These are phyloP conservation scores for Aureobasidium uvarum DNA, from an alignment of 2,329 filamentous ascomycete genomes.

Conservation along the genomic window DNA sequence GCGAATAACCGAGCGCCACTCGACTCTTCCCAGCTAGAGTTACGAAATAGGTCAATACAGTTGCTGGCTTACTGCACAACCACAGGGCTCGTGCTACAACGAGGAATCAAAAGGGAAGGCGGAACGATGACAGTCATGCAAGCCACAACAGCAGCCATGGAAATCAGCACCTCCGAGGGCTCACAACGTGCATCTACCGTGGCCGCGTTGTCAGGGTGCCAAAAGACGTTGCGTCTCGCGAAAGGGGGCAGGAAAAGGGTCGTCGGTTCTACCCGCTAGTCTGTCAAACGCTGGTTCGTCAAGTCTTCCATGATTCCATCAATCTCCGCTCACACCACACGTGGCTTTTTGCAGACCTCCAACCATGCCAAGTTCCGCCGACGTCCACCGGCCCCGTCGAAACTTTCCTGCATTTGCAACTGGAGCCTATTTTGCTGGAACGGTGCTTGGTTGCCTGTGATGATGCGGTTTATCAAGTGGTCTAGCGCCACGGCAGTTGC, in stretches of 20 bases:
- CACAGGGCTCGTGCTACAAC: conserved; percentile 1
- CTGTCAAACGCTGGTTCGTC: conserved; percentile 1
- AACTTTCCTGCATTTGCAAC: not conserved
- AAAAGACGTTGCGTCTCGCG: not conserved
- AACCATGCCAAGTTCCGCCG: conserved; percentile 5
- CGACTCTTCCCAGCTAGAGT: not conserved
- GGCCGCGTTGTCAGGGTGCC: not conserved
- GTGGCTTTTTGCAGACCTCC: not conserved
- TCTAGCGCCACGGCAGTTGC: conserved; percentile 4
- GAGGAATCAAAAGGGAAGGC: not conserved
- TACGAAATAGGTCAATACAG: conserved; percentile 7
- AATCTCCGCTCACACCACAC: not conserved
- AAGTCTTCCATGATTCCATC: not conserved
- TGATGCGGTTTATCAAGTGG: not conserved
- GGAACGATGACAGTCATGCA: not conserved
- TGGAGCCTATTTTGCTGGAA: not conserved
- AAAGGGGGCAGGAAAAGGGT: not conserved
- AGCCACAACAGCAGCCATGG: not conserved
- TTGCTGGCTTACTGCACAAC: not conserved
- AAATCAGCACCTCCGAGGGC: conserved; percentile 2
- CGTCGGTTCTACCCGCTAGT: conserved; percentile 3
- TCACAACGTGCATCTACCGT: not conserved
- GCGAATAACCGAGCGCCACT: conserved; percentile 8
- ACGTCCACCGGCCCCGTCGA: not conserved
- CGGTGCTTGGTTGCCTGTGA: not conserved